Evolutionary conservation across 2,329 filamentous ascomycete genomes (phyloP), one percentile per base, ranked within the genome.

Genomic region (Diaporthe caulivora): DNA sequence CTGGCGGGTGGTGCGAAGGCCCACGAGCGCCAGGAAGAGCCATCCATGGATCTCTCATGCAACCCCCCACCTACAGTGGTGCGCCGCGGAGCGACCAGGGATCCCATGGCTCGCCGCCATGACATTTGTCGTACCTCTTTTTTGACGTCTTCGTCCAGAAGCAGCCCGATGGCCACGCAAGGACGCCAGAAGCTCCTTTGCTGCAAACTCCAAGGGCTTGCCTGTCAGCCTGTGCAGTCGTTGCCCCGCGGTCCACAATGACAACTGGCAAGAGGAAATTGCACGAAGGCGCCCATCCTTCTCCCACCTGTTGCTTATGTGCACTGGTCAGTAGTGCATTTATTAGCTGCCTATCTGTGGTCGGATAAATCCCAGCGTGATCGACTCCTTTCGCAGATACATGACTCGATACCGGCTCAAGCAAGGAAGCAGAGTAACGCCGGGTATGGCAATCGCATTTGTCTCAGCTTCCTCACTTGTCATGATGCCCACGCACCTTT

Each of bases 391-490:
- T 69, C 42, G 42, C 21, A 42, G 47, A 40, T 58, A 44, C 15
- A 72, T 69, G 71, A 72, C 62, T 72, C 60, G 62, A 34, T 37
- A n/a, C 21, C 34, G 18, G 57, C 40, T 49, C 49, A 57, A 44
- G 42, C 17, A 49, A 37, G 57, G 49, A 40, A 54, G 44, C 18
- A 51, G 11, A 47, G 55, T 34, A 44, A 58, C 49, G 31, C 15
- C 26, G 51, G 58, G 44, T 51, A n/a, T 71, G 37, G 44, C 69
- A 55, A 55, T 62, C 54, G 49, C 42, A 34, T 55, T n/a, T 24
- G 47, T 72, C 47, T 68, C 70, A 69, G 44, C 54, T 55, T 68
- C 37, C 60, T 31, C 24, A 57, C 54, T 74, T 72, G 60, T 55
- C 60, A 68, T 37, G 60, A 44, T 68, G 51, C 29, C 40, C 17